Conservation (phyloP, 2,329 filamentous ascomycete genomes). For the Aspergillus persii region DNA sequence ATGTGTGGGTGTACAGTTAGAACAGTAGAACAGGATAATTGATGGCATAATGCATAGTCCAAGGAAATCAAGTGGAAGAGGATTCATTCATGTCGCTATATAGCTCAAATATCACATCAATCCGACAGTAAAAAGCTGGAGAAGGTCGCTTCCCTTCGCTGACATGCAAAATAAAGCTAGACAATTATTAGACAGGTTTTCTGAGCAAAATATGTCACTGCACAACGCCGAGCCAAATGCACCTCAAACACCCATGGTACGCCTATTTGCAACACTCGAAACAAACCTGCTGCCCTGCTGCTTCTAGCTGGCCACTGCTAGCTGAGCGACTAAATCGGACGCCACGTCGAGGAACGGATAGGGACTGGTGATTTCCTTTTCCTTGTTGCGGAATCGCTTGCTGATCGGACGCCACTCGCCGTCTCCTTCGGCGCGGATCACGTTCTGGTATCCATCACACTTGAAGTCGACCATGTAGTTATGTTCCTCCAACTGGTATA, state of each 20-base stretch:
- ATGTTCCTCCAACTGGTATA: constrained; percentile 88
- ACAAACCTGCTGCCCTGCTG: background rate
- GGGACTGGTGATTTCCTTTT: constrained; percentile 92
- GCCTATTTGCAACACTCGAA: background rate
- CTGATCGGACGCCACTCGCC: constrained; percentile 50
- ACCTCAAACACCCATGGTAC: background rate
- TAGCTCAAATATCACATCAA: background rate
- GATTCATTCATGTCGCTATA: background rate
- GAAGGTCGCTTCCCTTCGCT: background rate
- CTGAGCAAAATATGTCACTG: background rate
- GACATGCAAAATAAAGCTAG: background rate
- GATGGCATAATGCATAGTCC: too few species aligned
- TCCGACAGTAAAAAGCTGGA: background rate
- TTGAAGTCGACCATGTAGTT: constrained; percentile 99
- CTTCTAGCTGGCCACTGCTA: constrained; percentile 72
- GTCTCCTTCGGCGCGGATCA: constrained; percentile 55
- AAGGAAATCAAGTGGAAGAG: too few species aligned
- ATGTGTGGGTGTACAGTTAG: too few species aligned
- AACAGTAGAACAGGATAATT: too few species aligned
- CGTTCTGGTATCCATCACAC: constrained; percentile 93
- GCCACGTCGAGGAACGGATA: constrained; percentile 96
- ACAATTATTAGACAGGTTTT: background rate
- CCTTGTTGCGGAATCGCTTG: constrained; percentile 61
- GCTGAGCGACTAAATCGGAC: constrained; percentile 85
- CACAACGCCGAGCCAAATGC: background rate